A percentile compares a stretch with the other conserved stretches of the same genome.
Evolutionary conservation across 805 yeast species (phyloP).

Genomic region (Teunomyces stri): DNA sequence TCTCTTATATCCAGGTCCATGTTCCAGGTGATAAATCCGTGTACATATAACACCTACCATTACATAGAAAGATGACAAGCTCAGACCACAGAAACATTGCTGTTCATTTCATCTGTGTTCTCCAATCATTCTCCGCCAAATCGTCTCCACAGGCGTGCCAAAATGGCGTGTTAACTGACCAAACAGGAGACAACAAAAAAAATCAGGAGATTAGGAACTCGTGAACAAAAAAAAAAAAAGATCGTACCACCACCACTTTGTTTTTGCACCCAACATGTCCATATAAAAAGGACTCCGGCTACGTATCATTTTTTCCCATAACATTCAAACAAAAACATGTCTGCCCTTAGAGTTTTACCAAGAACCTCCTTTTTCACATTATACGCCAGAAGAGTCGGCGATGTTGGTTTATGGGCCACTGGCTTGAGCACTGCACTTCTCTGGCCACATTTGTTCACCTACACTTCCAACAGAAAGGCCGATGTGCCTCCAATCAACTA

Average conservation of each 20-base stretch:
- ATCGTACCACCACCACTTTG: not conserved
- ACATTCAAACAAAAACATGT: not conserved
- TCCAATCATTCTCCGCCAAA: not conserved
- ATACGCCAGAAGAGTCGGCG: constrained; percentile 29
- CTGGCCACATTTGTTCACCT: constrained; percentile 35
- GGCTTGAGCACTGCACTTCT: constrained; percentile 29
- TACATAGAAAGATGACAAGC: too few species aligned
- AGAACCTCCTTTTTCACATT: constrained; percentile 21
- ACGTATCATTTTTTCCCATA: not conserved
- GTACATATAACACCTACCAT: too few species aligned
- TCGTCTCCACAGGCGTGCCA: not conserved
- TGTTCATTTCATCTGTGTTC: not conserved
- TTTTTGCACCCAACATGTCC: not conserved
- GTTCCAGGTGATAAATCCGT: too few species aligned
- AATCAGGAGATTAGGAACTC: not conserved
- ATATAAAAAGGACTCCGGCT: not conserved
- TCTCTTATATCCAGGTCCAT: too few species aligned
- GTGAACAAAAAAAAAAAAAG: not conserved
- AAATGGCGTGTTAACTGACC: not conserved
- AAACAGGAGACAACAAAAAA: not conserved
- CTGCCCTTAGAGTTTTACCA: constrained; percentile 4
- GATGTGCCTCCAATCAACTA: constrained; percentile 29
- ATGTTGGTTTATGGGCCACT: constrained; percentile 29
- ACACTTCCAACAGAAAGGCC: constrained; percentile 20
- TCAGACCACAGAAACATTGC: too few species aligned